These are phyloP conservation scores for Cubamyces sp. DNA, from an alignment of 768 basidiomycete genomes.

Conservation along the genomic window DNA sequence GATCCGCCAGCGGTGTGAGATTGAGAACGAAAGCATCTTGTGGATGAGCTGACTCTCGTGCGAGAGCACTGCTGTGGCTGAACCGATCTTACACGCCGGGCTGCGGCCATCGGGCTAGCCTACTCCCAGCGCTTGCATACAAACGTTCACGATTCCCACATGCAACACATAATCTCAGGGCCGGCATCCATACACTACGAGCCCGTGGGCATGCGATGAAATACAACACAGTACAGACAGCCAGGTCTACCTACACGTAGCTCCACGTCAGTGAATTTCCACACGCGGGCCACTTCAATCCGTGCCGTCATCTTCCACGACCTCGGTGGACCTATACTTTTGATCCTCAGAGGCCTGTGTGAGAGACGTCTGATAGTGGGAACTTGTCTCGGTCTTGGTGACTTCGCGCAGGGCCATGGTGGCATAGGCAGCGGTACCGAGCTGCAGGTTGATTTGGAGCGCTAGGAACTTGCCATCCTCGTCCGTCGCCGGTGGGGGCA, in stretches of 20 bases:
- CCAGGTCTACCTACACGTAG: constrained; percentile 17
- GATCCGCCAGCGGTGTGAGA: constrained; percentile 13
- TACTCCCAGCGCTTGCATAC: constrained; percentile 12
- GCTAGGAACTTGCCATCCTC: constrained; percentile 86
- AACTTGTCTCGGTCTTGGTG: constrained; percentile 94
- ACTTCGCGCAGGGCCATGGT: constrained; percentile 98
- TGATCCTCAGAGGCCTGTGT: constrained; percentile 84
- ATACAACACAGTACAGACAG: constrained; percentile 16
- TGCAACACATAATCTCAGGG: constrained; percentile 8
- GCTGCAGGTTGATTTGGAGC: constrained; percentile 80
- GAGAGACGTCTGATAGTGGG: constrained; percentile 83
- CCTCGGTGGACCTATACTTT: constrained; percentile 63
- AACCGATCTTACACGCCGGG: constrained; percentile 11
- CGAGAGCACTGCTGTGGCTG: constrained; percentile 24
- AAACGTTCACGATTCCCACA: constrained; percentile 2
- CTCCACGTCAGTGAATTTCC: constrained; percentile 21
- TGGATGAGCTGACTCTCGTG: constrained; percentile 10
- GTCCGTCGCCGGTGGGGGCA: constrained; percentile 67
- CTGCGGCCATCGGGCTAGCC: constrained; percentile 7
- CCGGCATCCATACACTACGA: constrained; percentile 8
- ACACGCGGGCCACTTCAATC: constrained; percentile 9
- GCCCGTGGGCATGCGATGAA: constrained; percentile 12
- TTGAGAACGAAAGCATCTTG: constrained; percentile 2
- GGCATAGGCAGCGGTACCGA: constrained; percentile 93
- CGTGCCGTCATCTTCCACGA: constrained; percentile 38